Conservation (phyloP, 805 yeast genomes). For the Nakazawaea wickerhamii region DNA sequence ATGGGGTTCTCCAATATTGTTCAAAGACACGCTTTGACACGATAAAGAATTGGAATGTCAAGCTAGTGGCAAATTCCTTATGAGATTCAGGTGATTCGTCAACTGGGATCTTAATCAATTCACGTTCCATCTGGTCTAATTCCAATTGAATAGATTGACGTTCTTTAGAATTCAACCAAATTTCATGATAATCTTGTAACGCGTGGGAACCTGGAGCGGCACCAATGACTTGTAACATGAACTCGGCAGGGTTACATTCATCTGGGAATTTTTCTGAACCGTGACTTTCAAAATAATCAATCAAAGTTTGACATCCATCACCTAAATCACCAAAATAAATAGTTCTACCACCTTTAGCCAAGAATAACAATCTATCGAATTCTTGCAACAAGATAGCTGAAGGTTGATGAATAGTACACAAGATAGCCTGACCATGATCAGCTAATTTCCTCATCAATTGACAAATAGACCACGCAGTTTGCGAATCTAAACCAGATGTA, state of each 20-base stretch:
- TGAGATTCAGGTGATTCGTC: neutral
- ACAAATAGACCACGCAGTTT: slow-evolving; percentile 56
- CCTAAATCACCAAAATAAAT: slow-evolving; percentile 67
- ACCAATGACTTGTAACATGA: slow-evolving; percentile 35
- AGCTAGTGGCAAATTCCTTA: slow-evolving; percentile 34
- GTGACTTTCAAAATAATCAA: slow-evolving; percentile 29
- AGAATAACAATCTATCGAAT: slow-evolving; percentile 69
- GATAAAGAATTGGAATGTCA: slow-evolving; percentile 33
- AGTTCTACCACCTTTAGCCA: slow-evolving; percentile 67
- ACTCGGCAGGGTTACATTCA: slow-evolving; percentile 34
- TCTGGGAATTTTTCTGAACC: slow-evolving; percentile 29
- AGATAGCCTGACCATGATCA: slow-evolving; percentile 48
- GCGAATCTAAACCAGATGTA: slow-evolving; percentile 55
- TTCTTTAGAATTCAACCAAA: slow-evolving; percentile 14
- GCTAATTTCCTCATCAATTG: slow-evolving; percentile 47
- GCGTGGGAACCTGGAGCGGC: slow-evolving; percentile 38
- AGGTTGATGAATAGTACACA: slow-evolving; percentile 81
- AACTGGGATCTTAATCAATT: slow-evolving; percentile 12
- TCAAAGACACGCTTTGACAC: slow-evolving; percentile 35
- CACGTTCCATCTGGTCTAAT: slow-evolving; percentile 14
- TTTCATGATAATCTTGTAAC: slow-evolving; percentile 27
- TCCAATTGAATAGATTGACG: neutral
- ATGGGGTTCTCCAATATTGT: slow-evolving; percentile 38
- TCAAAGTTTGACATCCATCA: slow-evolving; percentile 32
- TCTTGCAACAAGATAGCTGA: slow-evolving; percentile 73